Evolutionary conservation across 2,329 filamentous ascomycete genomes (phyloP).

Genomic region (Aureobasidium subglaciale): DNA sequence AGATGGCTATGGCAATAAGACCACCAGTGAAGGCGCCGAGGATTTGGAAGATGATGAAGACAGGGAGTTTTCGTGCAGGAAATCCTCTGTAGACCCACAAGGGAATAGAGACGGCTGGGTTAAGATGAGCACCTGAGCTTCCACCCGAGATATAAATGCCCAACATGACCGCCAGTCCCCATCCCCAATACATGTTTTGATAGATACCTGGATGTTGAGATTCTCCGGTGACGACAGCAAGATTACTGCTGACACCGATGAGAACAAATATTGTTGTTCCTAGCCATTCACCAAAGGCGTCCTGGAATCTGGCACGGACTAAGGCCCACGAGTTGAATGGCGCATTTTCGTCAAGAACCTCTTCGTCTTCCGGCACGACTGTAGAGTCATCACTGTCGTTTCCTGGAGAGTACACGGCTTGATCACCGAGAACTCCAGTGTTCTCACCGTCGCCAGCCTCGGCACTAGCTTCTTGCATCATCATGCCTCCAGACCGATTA

Average conservation of each 20-base stretch:
- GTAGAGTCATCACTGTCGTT: conserved; percentile 7
- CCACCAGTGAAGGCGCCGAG: conserved; percentile 46
- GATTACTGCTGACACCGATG: conserved; percentile 22
- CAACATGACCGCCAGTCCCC: conserved; percentile 50
- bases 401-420: not conserved
- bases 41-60: conserved; percentile 47
- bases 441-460: not conserved
- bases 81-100: conserved; percentile 43
- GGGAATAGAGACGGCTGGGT: conserved; percentile 40
- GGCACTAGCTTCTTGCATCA: not conserved
- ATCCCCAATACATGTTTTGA: conserved; percentile 31
- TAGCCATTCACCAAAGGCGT: conserved; percentile 56
- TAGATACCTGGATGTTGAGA: conserved; percentile 18
- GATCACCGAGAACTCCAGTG: not conserved
- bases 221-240: conserved; percentile 36
- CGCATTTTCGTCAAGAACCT: conserved; percentile 14
- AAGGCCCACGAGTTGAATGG: conserved; percentile 45
- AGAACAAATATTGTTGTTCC: conserved; percentile 33
- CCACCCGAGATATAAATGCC: conserved; percentile 37
- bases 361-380: conserved; percentile 12
- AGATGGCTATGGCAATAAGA: conserved; percentile 41
- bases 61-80: conserved; percentile 43
- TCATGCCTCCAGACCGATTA: not conserved
- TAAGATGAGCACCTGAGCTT: conserved; percentile 42
- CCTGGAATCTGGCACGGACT: conserved; percentile 45